phyloP scores from a whole-genome alignment of 2,329 filamentous ascomycete species.

The Curvularia hawaiiensis region DNA sequence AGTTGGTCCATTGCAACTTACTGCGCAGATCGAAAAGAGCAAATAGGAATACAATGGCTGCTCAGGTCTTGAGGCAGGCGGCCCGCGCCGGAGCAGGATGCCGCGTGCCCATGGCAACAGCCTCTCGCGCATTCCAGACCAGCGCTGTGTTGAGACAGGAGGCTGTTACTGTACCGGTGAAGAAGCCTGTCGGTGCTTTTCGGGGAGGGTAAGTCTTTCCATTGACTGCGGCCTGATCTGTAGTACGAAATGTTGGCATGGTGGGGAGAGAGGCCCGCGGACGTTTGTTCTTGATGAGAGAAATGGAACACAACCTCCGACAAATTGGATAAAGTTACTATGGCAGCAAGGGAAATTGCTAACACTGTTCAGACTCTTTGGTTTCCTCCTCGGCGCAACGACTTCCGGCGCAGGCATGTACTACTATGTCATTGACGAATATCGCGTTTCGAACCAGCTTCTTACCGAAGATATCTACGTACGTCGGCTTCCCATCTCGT shows the following conservation, averaged over 20 bases:
- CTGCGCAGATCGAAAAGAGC: not conserved
- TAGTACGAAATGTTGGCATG: not conserved
- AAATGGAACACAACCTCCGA: not conserved
- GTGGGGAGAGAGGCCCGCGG: not conserved
- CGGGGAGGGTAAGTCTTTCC: constrained; percentile 67
- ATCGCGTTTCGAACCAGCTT: constrained; percentile 90
- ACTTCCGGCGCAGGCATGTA: constrained; percentile 82
- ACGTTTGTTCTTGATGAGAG: not conserved
- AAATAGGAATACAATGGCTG: constrained; percentile 48
- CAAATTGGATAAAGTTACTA: not conserved
- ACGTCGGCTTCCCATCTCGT: constrained; percentile 52
- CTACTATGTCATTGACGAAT: constrained; percentile 91
- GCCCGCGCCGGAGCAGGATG: constrained; percentile 41
- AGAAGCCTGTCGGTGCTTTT: constrained; percentile 72
- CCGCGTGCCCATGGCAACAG: constrained; percentile 22
- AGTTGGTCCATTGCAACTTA: not conserved
- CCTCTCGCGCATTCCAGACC: constrained; percentile 49
- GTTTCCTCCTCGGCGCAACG: constrained; percentile 85
- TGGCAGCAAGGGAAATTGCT: not conserved
- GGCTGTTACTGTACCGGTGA: constrained; percentile 52
- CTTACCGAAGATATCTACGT: constrained; percentile 96
- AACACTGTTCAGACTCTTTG: constrained; percentile 70
- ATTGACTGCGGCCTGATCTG: not conserved
- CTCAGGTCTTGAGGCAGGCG: constrained; percentile 49
- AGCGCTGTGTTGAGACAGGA: constrained; percentile 41